Base-by-base conservation (phyloP, 345 rosid genomes). In the Limnanthes douglasii region DNA sequence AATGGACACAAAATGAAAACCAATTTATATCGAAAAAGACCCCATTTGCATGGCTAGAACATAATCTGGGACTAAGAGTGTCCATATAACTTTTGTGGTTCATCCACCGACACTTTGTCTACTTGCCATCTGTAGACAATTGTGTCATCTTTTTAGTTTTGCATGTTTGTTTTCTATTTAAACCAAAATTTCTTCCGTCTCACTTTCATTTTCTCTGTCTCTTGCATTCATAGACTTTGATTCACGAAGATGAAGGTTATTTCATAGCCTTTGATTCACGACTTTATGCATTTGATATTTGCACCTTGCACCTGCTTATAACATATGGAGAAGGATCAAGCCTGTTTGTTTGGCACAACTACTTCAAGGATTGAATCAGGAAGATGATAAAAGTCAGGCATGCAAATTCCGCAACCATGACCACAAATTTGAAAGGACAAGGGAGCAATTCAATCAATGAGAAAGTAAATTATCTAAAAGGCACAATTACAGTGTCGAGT, bases 341-440 rank as follows among this genome's bases (percentile, higher is more conserved):
- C 95, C 18, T 42, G 44, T 47, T 14, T 49, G 25, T 90, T 84
- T 32, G 98, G 96, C 15, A 66, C 70, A 60, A 47, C 70, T 90
- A 43, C 94, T 90, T 13, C 94, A 80, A 43, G 48, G 46, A 37
- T 66, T 73, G 6, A 56, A 30, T 41, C 39, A 34, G 5, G 43
- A 62, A 24, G 34, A 34, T 48, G 73, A 61, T 61, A 84, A 88
- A 22, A 80, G 62, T 3, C 78, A 66, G 24, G 48, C 66, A 17
- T 69, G 76, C 5, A 77, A 57, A 13, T 90, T 84, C 39, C 86
- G 96, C 45, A 84, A 84, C 70, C 85, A 79, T 29, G 98, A 84
- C 64, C 98, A 90, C 64, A 90, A 84, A 59, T 90, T 90, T 40
- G 98, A 90, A 59, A 84, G 96, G 98, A 90, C 92, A 6, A 80